Evolutionary conservation across 2,329 filamentous ascomycete species (phyloP), one percentile per base, ranked within the genome.

Genomic region (Curvularia hawaiiensis): DNA sequence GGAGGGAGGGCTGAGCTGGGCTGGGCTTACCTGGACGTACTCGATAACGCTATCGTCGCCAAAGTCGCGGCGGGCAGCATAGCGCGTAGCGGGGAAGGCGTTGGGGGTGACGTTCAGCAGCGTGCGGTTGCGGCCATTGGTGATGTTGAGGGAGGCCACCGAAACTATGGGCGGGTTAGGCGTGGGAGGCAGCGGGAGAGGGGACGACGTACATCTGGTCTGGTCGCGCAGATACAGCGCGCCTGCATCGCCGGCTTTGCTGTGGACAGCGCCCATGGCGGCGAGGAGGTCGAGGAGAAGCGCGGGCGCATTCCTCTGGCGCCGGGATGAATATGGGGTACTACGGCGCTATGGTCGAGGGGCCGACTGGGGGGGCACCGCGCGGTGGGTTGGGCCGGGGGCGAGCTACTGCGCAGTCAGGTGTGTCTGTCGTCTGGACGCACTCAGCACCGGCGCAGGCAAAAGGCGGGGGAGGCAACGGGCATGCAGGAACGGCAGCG

Each of bases 181-280:
- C 18, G 35, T 12, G 35, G 16, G 5, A 12, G 16, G 35, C 16
- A 12, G 16, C 6, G 56, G 33, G 28, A 30, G 33, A 22, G 18
- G 24, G n/a, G 22, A 30, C 43, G 11, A 49, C 89, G 75, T 84
- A 98, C 95, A 87, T 84, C 92, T 88, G 76, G 86, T 91, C 83
- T 97, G 95, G 76, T 99, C 95, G 80, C 90, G 90, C 75, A 98
- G 83, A 77, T 90, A 96, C 75, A 98, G 82, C 70, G 86, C 80
- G 68, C 87, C 84, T 75, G 88, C 90, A 72, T 97, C 93, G 54
- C 67, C 93, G 71, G 89, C 88, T 79, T 88, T 90, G 83, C 93
- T 97, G 77, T 87, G 89, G 79, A 97, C 88, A 82, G 90, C 92
- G 75, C 95, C 95, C 95, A 99, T 99, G 64, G 66, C 72, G 35